Evolutionary conservation across 768 basidiomycete species (phyloP), one percentile per base, ranked within the genome.

Genomic region (Amanita fuliginea): DNA sequence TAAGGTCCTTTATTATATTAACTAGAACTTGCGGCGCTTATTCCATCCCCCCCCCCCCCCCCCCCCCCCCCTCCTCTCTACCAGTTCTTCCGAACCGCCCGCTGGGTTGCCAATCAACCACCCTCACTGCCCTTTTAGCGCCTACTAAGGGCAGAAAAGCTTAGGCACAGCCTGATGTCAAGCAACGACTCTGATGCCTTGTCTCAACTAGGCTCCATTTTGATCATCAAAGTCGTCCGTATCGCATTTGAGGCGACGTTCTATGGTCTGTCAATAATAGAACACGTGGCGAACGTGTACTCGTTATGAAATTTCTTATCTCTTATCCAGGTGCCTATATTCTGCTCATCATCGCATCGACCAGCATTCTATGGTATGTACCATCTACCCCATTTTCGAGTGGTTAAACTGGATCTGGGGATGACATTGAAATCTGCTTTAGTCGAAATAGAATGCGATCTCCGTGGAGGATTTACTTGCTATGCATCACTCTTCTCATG

Each of bases 401-500:
- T 18, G 22, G n/a, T 26, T 14, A 4, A 10, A 28, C 22, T 24
- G 4, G 3, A 6, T 19, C 22, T n/a, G n/a, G 10, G 3, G 2
- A 6, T 13, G 11, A 13, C 21, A 16, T 5, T 39, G 3, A 14
- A 24, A 10, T 3, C 4, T 35, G 7, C 22, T 40, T 47, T 40
- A 64, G 61, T 18, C 59, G 55, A 21, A 44, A 50, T 39, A 49
- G 56, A 30, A 24, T 54, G 11, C 53, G 45, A n/a, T 43, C 55
- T 24, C 55, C 53, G 6, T 35, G 44, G 35, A 55, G 57, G 13
- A 39, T 59, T 33, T 57, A 56, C 42, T 44, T 64, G 4, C 41
- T 62, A 26, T 24, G 47, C 16, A 55, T 62, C n/a, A 64, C 60
- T 16, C 45, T 49, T 9, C 47, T 62, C 16, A 59, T 62, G 61